Percentiles rank a stretch among this genome's conserved stretches.
Conservation (phyloP, 495 filamentous ascomycete species). For the Friedmanniomyces endolithicus region DNA sequence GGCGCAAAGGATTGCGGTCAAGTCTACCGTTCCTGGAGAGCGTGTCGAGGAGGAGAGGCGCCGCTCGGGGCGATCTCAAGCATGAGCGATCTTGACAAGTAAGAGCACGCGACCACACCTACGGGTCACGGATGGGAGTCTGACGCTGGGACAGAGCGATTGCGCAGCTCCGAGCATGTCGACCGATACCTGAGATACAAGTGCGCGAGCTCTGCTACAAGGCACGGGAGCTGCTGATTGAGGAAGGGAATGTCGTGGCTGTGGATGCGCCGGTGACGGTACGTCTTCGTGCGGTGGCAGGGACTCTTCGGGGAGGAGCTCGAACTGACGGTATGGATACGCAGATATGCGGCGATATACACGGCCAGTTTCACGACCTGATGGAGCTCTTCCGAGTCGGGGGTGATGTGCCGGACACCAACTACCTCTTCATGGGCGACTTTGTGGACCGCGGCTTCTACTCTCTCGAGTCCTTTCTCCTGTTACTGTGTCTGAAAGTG, state of each 20-base stretch:
- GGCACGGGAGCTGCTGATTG: constrained; percentile 87
- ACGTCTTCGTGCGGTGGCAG: constrained; percentile 15
- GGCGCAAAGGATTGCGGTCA: no score
- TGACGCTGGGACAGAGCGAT: constrained; percentile 57
- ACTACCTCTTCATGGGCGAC: constrained; percentile 86
- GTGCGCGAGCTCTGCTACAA: constrained; percentile 97
- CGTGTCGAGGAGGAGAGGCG: no score
- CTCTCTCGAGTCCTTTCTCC: constrained; percentile 88
- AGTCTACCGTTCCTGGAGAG: no score
- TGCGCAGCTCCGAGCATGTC: constrained; percentile 82
- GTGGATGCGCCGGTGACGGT: constrained; percentile 92
- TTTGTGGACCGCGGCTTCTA: constrained; percentile 98
- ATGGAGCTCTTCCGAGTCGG: constrained; percentile 98
- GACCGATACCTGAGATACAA: constrained; percentile 87
- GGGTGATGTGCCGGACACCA: constrained; percentile 90
- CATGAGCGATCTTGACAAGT: constrained; percentile 86
- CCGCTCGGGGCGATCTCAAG: constrained; percentile 21
- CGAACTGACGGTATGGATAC: background rate
- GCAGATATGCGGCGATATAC: constrained; percentile 90
- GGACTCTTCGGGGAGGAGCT: background rate
- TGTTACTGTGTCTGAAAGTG: constrained; percentile 91
- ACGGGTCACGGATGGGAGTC: background rate
- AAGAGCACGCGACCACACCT: constrained; percentile 20
- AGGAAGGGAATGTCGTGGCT: constrained; percentile 94
- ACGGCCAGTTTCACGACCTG: constrained; percentile 69